Evolutionary conservation across 169 alveolate genomes (phyloP).

Genomic region (Eimeria praecox): DNA sequence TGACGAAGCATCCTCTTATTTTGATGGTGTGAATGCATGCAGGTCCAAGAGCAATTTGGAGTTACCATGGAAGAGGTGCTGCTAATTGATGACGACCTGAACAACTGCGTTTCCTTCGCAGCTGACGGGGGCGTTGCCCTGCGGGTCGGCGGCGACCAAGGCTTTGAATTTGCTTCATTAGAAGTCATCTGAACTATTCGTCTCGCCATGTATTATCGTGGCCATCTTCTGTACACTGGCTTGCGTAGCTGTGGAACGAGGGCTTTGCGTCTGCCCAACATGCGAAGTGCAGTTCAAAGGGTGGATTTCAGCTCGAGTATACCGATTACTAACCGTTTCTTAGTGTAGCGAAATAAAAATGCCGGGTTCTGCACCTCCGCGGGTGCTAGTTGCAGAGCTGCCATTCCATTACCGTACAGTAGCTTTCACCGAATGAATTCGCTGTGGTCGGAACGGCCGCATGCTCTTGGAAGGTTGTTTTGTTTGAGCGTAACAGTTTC

Average conservation of each 20-base stretch:
- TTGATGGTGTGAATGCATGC: not conserved
- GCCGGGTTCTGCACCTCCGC: not conserved
- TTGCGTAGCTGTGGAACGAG: not conserved
- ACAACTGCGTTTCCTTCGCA: slow-evolving; percentile 31
- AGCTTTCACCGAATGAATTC: not conserved
- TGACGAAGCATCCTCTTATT: not conserved
- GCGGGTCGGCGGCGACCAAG: slow-evolving; percentile 43
- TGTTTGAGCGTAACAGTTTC: not conserved
- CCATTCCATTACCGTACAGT: not conserved
- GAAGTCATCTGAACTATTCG: not conserved
- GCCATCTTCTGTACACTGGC: not conserved
- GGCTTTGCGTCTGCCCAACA: not conserved
- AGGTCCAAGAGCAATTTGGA: slow-evolving; percentile 24
- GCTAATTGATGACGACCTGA: slow-evolving; percentile 54
- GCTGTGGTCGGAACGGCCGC: not conserved
- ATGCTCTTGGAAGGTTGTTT: not conserved
- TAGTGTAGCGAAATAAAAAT: not conserved
- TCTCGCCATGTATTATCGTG: not conserved
- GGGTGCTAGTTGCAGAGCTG: not conserved
- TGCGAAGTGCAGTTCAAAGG: not conserved
- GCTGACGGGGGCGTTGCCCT: slow-evolving; percentile 61
- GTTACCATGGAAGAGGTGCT: slow-evolving; percentile 43
- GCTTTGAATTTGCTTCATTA: not conserved
- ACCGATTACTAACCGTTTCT: not conserved
- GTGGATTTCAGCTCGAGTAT: not conserved